Evolutionary conservation across 495 filamentous ascomycete genomes (phyloP), one percentile per base, ranked within the genome.

Genomic region (Aspergillus saccharolyticus): DNA sequence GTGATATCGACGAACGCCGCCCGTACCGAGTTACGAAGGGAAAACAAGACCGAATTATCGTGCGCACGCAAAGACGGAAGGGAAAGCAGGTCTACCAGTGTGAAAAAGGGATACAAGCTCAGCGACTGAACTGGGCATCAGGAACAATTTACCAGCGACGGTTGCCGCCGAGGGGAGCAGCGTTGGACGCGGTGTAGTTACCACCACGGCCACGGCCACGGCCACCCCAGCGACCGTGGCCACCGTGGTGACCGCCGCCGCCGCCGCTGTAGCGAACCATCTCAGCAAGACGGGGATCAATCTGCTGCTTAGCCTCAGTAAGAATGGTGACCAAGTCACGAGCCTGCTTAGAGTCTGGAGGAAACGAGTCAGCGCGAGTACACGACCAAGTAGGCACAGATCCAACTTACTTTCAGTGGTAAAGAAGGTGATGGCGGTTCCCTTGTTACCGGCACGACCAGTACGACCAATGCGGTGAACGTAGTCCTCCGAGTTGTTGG

Each of bases 401-500:
- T 49, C 15, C 51, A 16, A 86, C 91, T 73, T 85, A 96, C 91
- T 96, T 75, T 97, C 94, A 87, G 94, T 90, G 70, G 94, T 98
- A 71, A 98, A 97, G 54, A 97, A 80, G 16, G 94, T 97, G 65
- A 96, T 90, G 57, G 93, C 93, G 57, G 89, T 85, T 62, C 93
- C 93, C 52, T 84, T 85, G 64, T 90, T 89, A 63, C 94, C 94
- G 49, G 94, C 94, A 71, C 93, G 86, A 60, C 91, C 93, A 39
- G 93, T 97, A 71, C 91, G 85, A 63, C 88, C 94, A 73, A 98
- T 98, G 61, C 94, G 89, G 70, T 98, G 94, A 59, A 98, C 91
- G 63, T 98, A 98, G 68, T 97, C 93, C 75, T 98, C 93, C 75
- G 94, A 97, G 81, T 98, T 98, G 82, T 97, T 97, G 71, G 94